phyloP scores from a whole-genome alignment of 2,329 filamentous ascomycete species.

The Sordariomycetes sp. region DNA sequence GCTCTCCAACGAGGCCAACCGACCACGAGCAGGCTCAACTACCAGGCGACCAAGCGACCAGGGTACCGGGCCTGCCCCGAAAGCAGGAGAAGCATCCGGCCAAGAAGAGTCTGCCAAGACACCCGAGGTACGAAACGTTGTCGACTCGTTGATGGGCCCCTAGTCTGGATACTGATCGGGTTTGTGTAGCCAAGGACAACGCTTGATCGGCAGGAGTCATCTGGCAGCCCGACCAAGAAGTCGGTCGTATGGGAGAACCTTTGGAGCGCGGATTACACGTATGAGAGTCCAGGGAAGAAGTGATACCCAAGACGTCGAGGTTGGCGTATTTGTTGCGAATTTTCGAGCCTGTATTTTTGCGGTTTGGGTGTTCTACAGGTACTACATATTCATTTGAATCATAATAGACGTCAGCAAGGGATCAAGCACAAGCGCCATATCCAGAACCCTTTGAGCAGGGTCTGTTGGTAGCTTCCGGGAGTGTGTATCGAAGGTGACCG shows the following conservation, averaged over 20 bases:
- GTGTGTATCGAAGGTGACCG: no score
- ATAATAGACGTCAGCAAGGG: no score
- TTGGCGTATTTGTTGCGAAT: no score
- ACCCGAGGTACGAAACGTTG: conserved; percentile 45
- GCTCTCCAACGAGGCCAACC: conserved; percentile 7
- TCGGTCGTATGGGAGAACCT: conserved; percentile 54
- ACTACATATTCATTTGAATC: no score
- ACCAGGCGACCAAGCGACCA: no score
- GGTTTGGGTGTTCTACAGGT: no score
- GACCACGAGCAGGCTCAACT: neutral
- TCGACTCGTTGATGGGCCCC: conserved; percentile 43
- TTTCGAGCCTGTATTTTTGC: no score
- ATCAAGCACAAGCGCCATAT: no score
- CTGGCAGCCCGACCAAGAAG: conserved; percentile 33
- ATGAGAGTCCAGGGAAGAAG: conserved; percentile 30
- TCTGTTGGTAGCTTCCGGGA: no score
- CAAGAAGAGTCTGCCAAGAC: conserved; percentile 13
- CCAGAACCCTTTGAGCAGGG: no score
- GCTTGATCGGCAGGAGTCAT: conserved; percentile 28
- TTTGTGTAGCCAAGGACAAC: conserved; percentile 14
- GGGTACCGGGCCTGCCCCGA: neutral
- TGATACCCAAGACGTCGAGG: conserved; percentile 8
- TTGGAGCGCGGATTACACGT: conserved; percentile 51
- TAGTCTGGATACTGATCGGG: conserved; percentile 18
- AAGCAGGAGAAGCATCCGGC: conserved; percentile 14